A percentile compares a stretch with the other conserved stretches of the same genome.
phyloP scores from a whole-genome alignment of 306 rosid species.

The Psophocarpus tetragonolobus region DNA sequence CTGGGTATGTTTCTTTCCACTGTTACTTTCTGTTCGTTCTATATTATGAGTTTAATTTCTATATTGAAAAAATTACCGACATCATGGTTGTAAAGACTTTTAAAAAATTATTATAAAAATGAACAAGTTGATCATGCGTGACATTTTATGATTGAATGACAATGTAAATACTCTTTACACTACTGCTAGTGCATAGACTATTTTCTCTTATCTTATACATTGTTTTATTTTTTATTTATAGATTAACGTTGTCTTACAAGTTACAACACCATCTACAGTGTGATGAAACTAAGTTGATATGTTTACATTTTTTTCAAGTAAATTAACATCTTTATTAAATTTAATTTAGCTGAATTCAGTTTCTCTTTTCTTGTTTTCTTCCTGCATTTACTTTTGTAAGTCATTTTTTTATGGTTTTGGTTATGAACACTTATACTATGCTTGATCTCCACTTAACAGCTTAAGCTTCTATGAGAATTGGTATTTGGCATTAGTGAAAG shows the following conservation, averaged over 20 bases:
- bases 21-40: neutral
- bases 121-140: too few relatives aligned
- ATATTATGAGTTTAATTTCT: too few relatives aligned
- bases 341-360: neutral
- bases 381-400: neutral
- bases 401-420: neutral
- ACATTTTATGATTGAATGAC: too few relatives aligned
- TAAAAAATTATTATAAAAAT: too few relatives aligned
- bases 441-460: neutral
- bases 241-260: neutral
- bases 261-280: neutral
- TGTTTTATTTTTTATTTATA: neutral
- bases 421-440: neutral
- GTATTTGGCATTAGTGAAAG: neutral
- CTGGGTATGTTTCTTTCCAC: conserved; percentile 58
- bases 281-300: conserved; percentile 8
- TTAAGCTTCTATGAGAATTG: neutral
- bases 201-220: neutral
- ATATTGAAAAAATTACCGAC: too few relatives aligned
- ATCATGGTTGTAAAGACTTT: too few relatives aligned
- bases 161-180: too few relatives aligned
- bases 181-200: too few relatives aligned
- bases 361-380: neutral
- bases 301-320: neutral
- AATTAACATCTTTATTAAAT: neutral